These are phyloP conservation scores for Comarum palustre DNA, from an alignment of 306 rosid genomes.

Conservation along the genomic window DNA sequence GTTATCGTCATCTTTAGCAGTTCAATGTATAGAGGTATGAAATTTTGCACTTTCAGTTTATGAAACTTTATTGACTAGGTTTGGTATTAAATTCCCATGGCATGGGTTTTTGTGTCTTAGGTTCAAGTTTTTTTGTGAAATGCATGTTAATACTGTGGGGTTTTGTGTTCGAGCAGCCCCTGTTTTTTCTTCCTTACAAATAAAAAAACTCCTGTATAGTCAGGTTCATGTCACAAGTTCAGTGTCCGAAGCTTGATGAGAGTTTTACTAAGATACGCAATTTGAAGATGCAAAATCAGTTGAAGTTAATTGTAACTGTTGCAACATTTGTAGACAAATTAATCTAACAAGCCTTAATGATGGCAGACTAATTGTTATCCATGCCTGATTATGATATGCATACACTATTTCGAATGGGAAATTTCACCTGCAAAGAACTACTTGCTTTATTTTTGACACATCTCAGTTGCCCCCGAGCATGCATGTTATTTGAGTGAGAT, in stretches of 20 bases:
- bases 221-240: neutral
- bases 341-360: constrained; percentile 4
- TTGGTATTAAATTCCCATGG: neutral
- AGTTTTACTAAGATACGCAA: too few species aligned
- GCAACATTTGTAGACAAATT: too few species aligned
- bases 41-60: neutral
- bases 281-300: too few species aligned
- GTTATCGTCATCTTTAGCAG: neutral
- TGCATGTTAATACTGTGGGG: neutral
- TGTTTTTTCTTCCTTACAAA: too few species aligned
- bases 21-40: neutral
- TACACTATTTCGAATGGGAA: neutral
- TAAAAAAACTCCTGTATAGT: neutral
- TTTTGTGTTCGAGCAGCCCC: too few species aligned
- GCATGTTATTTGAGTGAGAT: constrained; percentile 77
- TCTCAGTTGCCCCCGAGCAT: constrained; percentile 72
- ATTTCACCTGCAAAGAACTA: constrained; percentile 66
- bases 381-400: neutral
- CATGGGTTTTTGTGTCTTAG: neutral
- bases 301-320: too few species aligned
- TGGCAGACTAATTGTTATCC: neutral
- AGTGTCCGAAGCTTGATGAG: too few species aligned
- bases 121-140: neutral
- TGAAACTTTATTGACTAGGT: neutral
- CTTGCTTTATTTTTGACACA: constrained; percentile 64